Conservation (phyloP, 805 yeast species). For the Brettanomyces nanus region DNA sequence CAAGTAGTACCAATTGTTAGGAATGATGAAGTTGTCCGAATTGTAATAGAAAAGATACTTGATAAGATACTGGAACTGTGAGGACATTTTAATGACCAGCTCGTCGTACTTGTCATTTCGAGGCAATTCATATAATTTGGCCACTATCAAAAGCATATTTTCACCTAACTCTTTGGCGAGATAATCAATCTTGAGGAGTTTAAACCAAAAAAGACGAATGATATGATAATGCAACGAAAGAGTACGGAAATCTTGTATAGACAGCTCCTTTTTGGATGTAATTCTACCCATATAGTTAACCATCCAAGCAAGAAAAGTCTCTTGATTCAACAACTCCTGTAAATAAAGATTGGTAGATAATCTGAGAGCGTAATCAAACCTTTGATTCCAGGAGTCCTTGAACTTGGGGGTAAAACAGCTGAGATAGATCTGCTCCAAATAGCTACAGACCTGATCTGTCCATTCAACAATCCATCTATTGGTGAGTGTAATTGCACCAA, state of each 20-base stretch:
- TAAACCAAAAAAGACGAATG: conserved; percentile 64
- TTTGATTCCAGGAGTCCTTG: conserved; percentile 33
- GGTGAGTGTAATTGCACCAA: conserved; percentile 30
- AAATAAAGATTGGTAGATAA: conserved; percentile 59
- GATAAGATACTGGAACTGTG: conserved; percentile 26
- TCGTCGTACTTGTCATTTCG: conserved; percentile 5
- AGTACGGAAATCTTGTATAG: conserved; percentile 15
- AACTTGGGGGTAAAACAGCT: conserved; percentile 12
- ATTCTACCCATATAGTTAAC: conserved; percentile 38
- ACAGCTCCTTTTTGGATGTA: conserved; percentile 6
- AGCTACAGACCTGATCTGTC: conserved; percentile 76
- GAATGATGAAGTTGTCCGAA: conserved; percentile 55
- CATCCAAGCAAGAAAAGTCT: conserved; percentile 55
- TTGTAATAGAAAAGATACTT: conserved; percentile 38
- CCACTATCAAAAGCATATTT: conserved; percentile 32
- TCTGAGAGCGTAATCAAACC: conserved; percentile 51
- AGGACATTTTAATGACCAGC: conserved; percentile 14
- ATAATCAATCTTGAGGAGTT: conserved; percentile 45
- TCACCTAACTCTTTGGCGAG: conserved; percentile 61
- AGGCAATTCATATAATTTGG: conserved; percentile 14
- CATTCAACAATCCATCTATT: conserved; percentile 74
- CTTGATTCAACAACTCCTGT: conserved; percentile 58
- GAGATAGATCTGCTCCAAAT: conserved; percentile 36
- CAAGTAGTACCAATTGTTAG: conserved; percentile 51
- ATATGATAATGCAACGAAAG: conserved; percentile 36